phyloP scores from a whole-genome alignment of 805 yeast genomes.

The Hermanozyma aechmeae region DNA sequence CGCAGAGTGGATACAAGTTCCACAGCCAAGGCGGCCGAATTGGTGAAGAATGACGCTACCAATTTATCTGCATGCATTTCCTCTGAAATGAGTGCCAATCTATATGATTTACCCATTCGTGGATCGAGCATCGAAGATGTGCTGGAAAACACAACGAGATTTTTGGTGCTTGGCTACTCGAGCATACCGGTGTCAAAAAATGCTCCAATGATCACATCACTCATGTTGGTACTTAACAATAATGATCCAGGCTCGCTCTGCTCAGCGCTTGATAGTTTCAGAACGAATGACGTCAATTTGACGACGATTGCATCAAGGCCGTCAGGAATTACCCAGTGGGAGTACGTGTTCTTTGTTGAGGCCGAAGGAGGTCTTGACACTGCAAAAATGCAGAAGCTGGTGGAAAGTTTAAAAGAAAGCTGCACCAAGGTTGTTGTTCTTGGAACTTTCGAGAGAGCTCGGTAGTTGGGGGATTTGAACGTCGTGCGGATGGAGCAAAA shows the following conservation, averaged over 20 bases:
- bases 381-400: conserved; percentile 22
- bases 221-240: conserved; percentile 55
- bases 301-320: conserved; percentile 75
- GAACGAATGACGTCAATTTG: conserved; percentile 49
- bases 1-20: conserved; percentile 59
- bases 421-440: conserved; percentile 47
- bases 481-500: no score
- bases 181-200: conserved; percentile 1
- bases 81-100: conserved; percentile 8
- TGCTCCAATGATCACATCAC: conserved; percentile 34
- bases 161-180: conserved; percentile 50
- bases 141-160: conserved; percentile 75
- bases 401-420: conserved; percentile 32
- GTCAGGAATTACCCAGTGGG: conserved; percentile 59
- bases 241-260: conserved; percentile 72
- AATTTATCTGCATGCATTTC: conserved; percentile 33
- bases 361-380: conserved; percentile 34
- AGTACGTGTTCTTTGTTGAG: conserved; percentile 75
- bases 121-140: conserved; percentile 56
- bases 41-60: conserved; percentile 32
- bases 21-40: conserved; percentile 78
- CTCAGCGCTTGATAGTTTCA: conserved; percentile 51
- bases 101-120: conserved; percentile 5
- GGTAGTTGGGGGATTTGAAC: no score
- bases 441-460: conserved; percentile 47